Evolutionary conservation across 768 basidiomycete genomes (phyloP).

Genomic region (Agaricus blazei): DNA sequence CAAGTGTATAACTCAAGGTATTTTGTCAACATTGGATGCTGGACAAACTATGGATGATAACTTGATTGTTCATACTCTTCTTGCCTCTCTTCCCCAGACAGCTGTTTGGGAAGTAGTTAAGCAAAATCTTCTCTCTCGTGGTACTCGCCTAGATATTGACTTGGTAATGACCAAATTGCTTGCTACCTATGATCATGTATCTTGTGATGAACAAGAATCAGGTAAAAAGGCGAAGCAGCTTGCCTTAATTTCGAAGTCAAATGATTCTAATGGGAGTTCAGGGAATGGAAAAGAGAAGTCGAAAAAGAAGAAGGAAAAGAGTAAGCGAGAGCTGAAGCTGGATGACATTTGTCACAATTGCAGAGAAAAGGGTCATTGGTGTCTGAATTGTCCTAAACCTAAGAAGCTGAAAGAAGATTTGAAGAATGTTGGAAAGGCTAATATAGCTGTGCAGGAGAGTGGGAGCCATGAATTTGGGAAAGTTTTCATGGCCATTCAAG

Average conservation of each 20-base stretch:
- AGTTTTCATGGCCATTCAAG: no score
- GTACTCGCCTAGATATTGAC: neutral
- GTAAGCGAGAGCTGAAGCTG: slow-evolving; percentile 5
- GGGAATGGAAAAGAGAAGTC: neutral
- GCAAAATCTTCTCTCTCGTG: neutral
- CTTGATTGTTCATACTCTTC: neutral
- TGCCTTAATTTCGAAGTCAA: no score
- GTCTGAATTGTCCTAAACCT: neutral
- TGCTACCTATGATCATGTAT: slow-evolving; percentile 19
- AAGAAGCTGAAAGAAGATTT: slow-evolving; percentile 7
- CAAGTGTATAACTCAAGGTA: no score
- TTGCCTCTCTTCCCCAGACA: neutral
- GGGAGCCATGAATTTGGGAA: no score
- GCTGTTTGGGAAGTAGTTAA: neutral
- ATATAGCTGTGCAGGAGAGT: neutral
- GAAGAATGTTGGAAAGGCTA: neutral
- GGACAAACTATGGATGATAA: neutral
- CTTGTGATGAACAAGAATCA: neutral
- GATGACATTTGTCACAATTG: slow-evolving; percentile 14
- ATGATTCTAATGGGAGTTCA: no score
- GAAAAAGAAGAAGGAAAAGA: neutral
- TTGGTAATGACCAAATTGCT: slow-evolving; percentile 6
- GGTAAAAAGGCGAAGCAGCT: neutral
- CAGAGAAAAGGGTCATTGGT: slow-evolving; percentile 5
- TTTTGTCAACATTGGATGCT: no score